phyloP scores from a whole-genome alignment of 176 grass and related monocot genomes.

The Aegilops sharonensis region DNA sequence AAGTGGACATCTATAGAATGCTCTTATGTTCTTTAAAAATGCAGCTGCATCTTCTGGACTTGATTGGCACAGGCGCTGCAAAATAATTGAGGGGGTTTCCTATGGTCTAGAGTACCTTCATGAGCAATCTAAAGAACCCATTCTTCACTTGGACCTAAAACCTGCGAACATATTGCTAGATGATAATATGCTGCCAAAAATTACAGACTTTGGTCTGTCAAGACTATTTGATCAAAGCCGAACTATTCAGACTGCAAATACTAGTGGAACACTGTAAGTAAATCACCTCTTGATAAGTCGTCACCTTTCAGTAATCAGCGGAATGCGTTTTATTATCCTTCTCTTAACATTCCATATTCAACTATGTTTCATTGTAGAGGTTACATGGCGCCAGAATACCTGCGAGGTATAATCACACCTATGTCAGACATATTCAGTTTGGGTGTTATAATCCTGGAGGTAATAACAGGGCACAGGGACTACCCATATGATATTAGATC shows the following conservation, averaged over 20 bases:
- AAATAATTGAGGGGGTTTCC: neutral
- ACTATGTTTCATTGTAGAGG: neutral
- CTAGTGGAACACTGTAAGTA: neutral
- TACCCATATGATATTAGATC: neutral
- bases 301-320: neutral
- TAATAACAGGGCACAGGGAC: neutral
- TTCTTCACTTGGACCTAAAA: neutral
- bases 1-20: neutral
- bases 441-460: neutral
- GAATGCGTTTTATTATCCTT: neutral
- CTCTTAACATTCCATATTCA: neutral
- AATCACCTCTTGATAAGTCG: neutral
- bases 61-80: neutral
- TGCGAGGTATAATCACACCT: neutral
- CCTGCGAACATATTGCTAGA: neutral
- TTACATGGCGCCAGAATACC: neutral
- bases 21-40: neutral
- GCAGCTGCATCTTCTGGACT: neutral
- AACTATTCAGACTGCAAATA: neutral
- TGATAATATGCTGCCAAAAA: neutral
- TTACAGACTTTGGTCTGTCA: neutral
- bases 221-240: neutral
- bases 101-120: neutral
- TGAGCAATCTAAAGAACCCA: neutral
- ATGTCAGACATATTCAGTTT: neutral